phyloP scores from a whole-genome alignment of 352 stramenopile genomes.

The Phytopythium aichiense region DNA sequence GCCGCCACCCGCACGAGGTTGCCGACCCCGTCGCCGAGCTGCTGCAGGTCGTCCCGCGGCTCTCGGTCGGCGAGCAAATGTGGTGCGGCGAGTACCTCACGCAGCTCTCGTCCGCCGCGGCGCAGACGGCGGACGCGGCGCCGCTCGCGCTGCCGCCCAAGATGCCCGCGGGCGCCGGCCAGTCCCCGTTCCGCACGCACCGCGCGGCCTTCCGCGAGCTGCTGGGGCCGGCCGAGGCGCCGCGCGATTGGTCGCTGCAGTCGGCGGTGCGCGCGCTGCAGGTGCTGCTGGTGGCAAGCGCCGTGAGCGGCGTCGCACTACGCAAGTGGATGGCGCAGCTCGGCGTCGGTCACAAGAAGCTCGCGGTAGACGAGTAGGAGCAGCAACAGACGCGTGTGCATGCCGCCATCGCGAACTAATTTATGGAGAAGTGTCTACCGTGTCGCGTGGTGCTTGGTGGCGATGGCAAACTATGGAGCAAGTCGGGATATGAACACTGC shows the following conservation, averaged over 20 bases:
- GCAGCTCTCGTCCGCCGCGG: neutral
- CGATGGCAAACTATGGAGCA: neutral
- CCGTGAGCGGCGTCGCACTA: conserved; percentile 14
- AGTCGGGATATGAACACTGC: neutral
- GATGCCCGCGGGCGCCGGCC: conserved; percentile 9
- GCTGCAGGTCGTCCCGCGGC: conserved; percentile 25
- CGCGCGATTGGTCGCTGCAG: conserved; percentile 15
- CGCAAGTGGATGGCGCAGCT: conserved; percentile 18
- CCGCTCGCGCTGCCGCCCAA: neutral
- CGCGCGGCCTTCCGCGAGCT: conserved; percentile 24
- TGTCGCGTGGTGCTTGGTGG: neutral
- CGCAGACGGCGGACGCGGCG: conserved; percentile 10
- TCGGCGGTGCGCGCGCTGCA: conserved; percentile 18
- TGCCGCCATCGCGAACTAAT: neutral
- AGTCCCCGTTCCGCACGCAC: conserved; percentile 38
- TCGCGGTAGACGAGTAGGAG: neutral
- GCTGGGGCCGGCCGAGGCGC: conserved; percentile 14
- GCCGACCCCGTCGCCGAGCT: conserved; percentile 17
- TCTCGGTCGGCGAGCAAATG: conserved; percentile 40
- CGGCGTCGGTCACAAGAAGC: neutral
- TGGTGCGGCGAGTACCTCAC: conserved; percentile 46
- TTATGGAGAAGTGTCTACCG: neutral
- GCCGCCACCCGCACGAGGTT: neutral
- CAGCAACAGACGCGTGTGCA: neutral
- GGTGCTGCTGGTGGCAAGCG: conserved; percentile 22